Evolutionary conservation across 768 basidiomycete species (phyloP).

Genomic region (Serpula lacrymans): DNA sequence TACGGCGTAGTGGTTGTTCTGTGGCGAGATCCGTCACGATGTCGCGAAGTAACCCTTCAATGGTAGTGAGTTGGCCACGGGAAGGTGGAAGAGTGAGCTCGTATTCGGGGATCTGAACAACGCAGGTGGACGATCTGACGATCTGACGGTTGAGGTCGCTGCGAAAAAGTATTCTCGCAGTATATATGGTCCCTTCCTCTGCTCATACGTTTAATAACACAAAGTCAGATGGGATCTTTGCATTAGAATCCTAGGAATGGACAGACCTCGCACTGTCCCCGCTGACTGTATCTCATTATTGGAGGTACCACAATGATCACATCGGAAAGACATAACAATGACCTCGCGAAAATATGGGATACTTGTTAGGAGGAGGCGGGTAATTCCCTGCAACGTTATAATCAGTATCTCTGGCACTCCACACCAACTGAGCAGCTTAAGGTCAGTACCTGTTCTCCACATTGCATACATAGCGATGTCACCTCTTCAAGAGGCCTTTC

Average conservation of each 20-base stretch:
- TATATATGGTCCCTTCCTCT: conserved; percentile 87
- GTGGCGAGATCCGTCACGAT: conserved; percentile 73
- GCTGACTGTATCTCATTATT: conserved; percentile 98
- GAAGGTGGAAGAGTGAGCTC: conserved; percentile 87
- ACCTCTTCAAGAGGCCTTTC: conserved; percentile 77
- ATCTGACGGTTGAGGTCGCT: conserved; percentile 90
- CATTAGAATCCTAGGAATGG: not conserved
- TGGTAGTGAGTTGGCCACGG: conserved; percentile 92
- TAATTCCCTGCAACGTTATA: conserved; percentile 65
- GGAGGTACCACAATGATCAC: conserved; percentile 82
- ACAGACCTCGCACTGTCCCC: conserved; percentile 54
- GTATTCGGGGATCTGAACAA: conserved; percentile 81
- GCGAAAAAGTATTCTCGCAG: conserved; percentile 68
- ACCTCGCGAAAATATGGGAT: conserved; percentile 96
- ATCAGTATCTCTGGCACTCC: conserved; percentile 2
- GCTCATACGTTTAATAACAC: not conserved
- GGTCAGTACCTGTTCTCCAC: conserved; percentile 75
- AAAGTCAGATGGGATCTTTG: not conserved
- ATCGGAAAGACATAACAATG: conserved; percentile 94
- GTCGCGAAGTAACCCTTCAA: conserved; percentile 88
- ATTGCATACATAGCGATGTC: conserved; percentile 92
- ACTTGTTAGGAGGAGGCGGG: conserved; percentile 83
- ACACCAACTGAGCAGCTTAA: conserved; percentile 5
- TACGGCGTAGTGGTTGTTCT: conserved; percentile 80
- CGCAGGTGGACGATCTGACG: conserved; percentile 82